Evolutionary conservation across 129 eudicot genomes (phyloP), one percentile per base, ranked within the genome.

Genomic region (Ambrosia trifida): DNA sequence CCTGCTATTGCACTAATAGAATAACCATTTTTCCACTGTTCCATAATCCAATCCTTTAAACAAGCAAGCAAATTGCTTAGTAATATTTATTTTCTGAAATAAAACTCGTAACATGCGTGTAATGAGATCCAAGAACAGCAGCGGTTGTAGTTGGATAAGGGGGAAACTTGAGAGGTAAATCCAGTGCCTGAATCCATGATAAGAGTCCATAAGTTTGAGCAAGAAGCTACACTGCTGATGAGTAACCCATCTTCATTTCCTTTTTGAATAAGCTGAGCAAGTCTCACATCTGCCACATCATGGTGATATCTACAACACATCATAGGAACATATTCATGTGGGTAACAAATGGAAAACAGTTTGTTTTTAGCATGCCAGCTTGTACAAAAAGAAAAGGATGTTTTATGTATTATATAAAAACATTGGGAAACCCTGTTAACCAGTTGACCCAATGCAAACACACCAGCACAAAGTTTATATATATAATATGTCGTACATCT

Each of bases 131-230:
- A 44, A n/a, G n/a, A n/a, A 44, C 14, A 44, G 9, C 49, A 44
- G 49, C 10, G 49, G 16, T 6, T 31, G 30, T 9, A 51, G 28
- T 35, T 35, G 40, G 89, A 89, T 12, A 51, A 17, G 38, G 98
- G 85, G 16, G 95, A 87, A 43, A 93, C 84, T 89, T 93, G 96
- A 66, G 85, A 68, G 79, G 66, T 72, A 68, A 87, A 89, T 52
- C 96, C 90, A 5, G 95, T 89, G 35, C 95, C 96, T 3, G 91
- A 88, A 80, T 93, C 98, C 98, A 91, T 88, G 28, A 91, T 88
- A 45, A 88, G 58, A 68, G 97, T 94, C 97, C 97, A 91, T 69
- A 88, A 69, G 72, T 83, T 84, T 58, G 85, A 58, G 53, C 86
- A 86, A 14, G 96, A 88, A 33, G 97, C 87, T 78, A 91, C 96